Evolutionary conservation across 805 yeast genomes (phyloP).

Genomic region (Yamadazyma sp.): DNA sequence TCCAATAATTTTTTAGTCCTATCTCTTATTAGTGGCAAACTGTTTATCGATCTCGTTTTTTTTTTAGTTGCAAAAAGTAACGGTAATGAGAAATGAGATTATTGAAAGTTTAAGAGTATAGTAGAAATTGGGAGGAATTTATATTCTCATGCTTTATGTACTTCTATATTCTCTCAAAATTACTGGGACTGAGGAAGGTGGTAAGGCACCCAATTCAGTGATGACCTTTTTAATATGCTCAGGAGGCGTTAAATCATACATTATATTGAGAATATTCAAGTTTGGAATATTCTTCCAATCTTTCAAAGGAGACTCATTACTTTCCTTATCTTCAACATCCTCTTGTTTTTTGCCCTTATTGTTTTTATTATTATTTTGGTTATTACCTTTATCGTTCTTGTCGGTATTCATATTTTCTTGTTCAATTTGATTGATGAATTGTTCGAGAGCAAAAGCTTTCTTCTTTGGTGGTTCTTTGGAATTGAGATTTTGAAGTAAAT

Average conservation of each 20-base stretch:
- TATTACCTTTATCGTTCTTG: slow-evolving; percentile 15
- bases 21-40: no score
- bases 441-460: slow-evolving; percentile 63
- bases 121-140: no score
- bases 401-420: slow-evolving; percentile 14
- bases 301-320: slow-evolving; percentile 42
- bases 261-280: slow-evolving; percentile 73
- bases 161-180: slow-evolving; percentile 87
- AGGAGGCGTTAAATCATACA: slow-evolving; percentile 94
- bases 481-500: slow-evolving; percentile 49
- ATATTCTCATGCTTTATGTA: no score
- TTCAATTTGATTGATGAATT: slow-evolving; percentile 49
- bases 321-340: slow-evolving; percentile 16
- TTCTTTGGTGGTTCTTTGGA: slow-evolving; percentile 53
- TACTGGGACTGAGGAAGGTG: slow-evolving; percentile 98
- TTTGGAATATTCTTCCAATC: slow-evolving; percentile 64
- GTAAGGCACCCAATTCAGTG: slow-evolving; percentile 93
- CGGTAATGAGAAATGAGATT: no score
- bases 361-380: slow-evolving; percentile 18
- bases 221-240: slow-evolving; percentile 90
- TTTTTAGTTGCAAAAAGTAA: no score
- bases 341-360: slow-evolving; percentile 13
- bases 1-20: no score
- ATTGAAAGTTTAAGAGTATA: no score
- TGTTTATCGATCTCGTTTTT: no score